These are phyloP conservation scores for Vigna reflexopilosa DNA, from an alignment of 306 rosid genomes.

Conservation along the genomic window DNA sequence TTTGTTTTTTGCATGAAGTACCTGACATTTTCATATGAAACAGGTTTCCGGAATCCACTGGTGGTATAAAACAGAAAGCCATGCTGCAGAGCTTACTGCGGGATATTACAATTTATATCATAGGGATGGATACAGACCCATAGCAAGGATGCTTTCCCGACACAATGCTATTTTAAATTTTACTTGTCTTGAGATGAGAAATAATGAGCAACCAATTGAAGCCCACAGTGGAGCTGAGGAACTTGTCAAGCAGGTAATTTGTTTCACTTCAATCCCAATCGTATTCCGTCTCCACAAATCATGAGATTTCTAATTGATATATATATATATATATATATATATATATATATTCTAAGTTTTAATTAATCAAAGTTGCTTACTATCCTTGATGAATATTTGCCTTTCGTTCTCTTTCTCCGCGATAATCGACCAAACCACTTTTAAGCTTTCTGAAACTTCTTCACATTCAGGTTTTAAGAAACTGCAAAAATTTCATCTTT, in stretches of 20 bases:
- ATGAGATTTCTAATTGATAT: no score
- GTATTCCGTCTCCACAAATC: no score
- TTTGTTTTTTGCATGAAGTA: neutral
- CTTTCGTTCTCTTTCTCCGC: conserved; percentile 69
- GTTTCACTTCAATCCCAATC: neutral
- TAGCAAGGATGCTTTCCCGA: conserved; percentile 80
- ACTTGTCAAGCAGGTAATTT: conserved; percentile 80
- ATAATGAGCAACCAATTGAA: conserved; percentile 64
- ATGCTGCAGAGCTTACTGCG: conserved; percentile 92
- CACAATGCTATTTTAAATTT: conserved; percentile 79
- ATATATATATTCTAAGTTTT: no score
- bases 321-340: no score
- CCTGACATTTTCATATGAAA: conserved; percentile 31
- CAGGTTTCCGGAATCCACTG: conserved; percentile 98
- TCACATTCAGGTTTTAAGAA: conserved; percentile 40
- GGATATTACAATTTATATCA: conserved; percentile 82
- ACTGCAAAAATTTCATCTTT: no score
- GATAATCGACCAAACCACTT: conserved; percentile 64
- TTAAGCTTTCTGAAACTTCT: conserved; percentile 54
- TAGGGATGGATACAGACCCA: conserved; percentile 90
- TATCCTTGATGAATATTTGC: conserved; percentile 54
- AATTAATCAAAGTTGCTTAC: no score
- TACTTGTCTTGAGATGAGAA: conserved; percentile 92
- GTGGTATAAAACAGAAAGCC: conserved; percentile 80
- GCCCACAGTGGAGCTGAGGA: conserved; percentile 77